These are phyloP conservation scores for Suhomyces pyralidae DNA, from an alignment of 805 yeast species.

Conservation along the genomic window DNA sequence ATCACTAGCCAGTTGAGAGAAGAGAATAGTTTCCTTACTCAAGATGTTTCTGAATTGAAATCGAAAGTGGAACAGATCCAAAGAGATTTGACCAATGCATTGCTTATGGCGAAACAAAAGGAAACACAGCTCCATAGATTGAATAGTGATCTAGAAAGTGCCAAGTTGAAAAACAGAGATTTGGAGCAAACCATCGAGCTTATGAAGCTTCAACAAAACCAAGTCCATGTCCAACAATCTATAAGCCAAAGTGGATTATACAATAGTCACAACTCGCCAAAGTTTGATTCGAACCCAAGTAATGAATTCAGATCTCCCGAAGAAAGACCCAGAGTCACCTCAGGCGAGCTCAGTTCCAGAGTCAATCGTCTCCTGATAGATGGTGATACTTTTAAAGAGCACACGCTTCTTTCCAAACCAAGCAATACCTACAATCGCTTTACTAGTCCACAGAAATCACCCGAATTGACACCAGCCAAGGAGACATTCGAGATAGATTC, in stretches of 20 bases:
- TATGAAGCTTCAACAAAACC: slow-evolving; percentile 29
- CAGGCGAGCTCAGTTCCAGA: slow-evolving; percentile 39
- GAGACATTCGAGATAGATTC: slow-evolving; percentile 35
- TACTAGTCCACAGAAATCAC: slow-evolving; percentile 17
- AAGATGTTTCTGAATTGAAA: slow-evolving; percentile 23
- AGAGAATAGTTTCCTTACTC: slow-evolving; percentile 22
- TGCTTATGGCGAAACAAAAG: slow-evolving; percentile 56
- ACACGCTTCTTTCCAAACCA: slow-evolving; percentile 7
- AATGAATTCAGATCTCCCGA: slow-evolving; percentile 10
- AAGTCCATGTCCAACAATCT: slow-evolving; percentile 17
- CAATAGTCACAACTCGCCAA: not conserved
- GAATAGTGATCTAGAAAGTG: slow-evolving; percentile 58
- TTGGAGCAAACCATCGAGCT: slow-evolving; percentile 46
- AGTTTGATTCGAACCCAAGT: slow-evolving; percentile 7
- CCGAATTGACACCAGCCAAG: slow-evolving; percentile 16
- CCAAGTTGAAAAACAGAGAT: slow-evolving; percentile 50
- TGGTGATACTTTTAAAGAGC: slow-evolving; percentile 10
- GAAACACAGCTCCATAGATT: slow-evolving; percentile 66
- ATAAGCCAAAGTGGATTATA: slow-evolving; percentile 2
- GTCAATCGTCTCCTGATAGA: slow-evolving; percentile 38
- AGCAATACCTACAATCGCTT: slow-evolving; percentile 20
- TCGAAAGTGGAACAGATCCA: slow-evolving; percentile 38
- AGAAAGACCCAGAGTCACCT: slow-evolving; percentile 18
- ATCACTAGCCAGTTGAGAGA: slow-evolving; percentile 21
- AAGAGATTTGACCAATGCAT: slow-evolving; percentile 50